Evolutionary conservation across 192 early-diverging fungal genomes (phyloP), one percentile per base, ranked within the genome.

Genomic region (Coemansia sp.): DNA sequence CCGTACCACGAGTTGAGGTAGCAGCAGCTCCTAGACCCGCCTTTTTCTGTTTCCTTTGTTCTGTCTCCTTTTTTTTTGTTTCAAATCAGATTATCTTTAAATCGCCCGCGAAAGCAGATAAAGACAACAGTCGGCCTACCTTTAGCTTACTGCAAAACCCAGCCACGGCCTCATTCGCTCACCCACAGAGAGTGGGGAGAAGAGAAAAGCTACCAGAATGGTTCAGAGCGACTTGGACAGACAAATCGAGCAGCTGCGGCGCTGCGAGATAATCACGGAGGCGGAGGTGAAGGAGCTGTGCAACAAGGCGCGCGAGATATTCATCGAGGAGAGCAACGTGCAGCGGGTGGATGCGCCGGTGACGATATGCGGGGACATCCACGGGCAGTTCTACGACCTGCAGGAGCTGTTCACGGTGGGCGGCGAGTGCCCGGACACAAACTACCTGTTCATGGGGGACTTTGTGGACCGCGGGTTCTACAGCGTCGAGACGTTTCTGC

Each of bases 401-500:
- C 93, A 91, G 79, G 92, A 98, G 72, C 89, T 98, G 25, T 95
- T 98, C 71, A 81, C 85, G 65, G 94, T 95, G 63, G 96, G 96
- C 69, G 95, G 94, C 60, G 93, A 95, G 72, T 95, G 89, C 62
- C 97, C 97, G 5, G 93, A 96, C 66, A 98, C 97, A 48, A 98
- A 96, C 82, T 98, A 98, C 70, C 84, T 98, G 65, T 98, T 98
- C 77, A 94, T 98, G 92, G 97, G 90, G 53, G 96, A 96, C 75
- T 96, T 95, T 86, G 95, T 98, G 12, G 96, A 98, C 85, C 90
- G 95, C 65, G 95, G 95, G 45, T 95, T 92, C 76, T 96, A 98
- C 81, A 92, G 90, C 62, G 95, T 99, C 11, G 97, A 99, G 76
- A 99, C 97, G 8, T 97, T 99, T 67, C 83, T 95, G n/a, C 86